Conservation (phyloP, 2,329 filamentous ascomycete species). For the Colletotrichum sp. region DNA sequence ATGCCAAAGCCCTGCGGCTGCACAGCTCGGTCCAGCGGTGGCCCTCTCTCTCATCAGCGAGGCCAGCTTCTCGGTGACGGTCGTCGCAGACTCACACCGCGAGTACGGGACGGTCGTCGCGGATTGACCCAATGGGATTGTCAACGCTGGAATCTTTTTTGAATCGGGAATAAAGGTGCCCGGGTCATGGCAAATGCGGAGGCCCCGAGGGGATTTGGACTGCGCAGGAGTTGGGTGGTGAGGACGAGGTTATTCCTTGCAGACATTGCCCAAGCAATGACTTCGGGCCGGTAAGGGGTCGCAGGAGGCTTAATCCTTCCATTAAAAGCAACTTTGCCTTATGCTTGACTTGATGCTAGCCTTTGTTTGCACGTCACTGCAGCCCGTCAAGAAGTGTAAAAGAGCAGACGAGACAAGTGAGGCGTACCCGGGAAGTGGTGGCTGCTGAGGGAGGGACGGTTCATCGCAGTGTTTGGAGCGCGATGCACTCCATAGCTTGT, state of each 20-base stretch:
- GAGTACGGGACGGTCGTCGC: background rate
- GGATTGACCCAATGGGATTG: background rate
- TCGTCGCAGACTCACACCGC: background rate
- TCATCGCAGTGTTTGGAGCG: conserved; percentile 1
- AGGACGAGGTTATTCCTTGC: conserved; percentile 1
- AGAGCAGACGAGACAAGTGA: background rate
- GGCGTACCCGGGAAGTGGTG: background rate
- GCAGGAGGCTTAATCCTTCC: background rate
- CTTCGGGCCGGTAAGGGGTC: conserved; percentile 8
- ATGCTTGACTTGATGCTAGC: background rate
- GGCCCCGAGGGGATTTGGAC: background rate
- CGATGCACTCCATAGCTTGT: background rate
- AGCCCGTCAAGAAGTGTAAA: background rate
- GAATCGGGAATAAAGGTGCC: background rate
- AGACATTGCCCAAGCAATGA: background rate
- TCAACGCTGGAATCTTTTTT: background rate
- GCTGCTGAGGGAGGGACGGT: background rate
- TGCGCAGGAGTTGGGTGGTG: background rate
- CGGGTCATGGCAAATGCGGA: background rate
- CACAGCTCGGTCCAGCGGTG: conserved; percentile 14
- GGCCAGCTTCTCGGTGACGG: background rate
- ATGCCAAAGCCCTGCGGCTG: background rate
- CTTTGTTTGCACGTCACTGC: conserved; percentile 1
- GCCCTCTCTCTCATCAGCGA: background rate
- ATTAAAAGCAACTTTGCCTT: background rate